Evolutionary conservation across 1,139 yeast species (phyloP), one percentile per base, ranked within the genome.

Genomic region (Hansenula lynferdii): DNA sequence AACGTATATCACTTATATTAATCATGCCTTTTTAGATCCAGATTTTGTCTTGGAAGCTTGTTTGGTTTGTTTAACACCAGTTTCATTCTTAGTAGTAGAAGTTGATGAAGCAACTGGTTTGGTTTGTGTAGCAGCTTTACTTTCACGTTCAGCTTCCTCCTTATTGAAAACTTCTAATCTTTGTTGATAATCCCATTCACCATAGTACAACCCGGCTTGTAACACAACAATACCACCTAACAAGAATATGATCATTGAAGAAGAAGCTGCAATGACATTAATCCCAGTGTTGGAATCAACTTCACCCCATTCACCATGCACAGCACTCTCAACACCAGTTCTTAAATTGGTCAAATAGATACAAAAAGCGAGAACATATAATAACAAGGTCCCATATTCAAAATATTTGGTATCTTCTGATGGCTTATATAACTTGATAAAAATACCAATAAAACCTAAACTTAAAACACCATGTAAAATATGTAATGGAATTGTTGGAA

Each of bases 161-260:
- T 58, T 63, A 46, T 64, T 68, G 53, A 77, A 81, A 35, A 67
- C 67, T 34, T 61, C 64, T 59, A 78, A 69, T 62, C 85, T 65
- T 51, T 70, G 70, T 42, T 65, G 65, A 57, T 80, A 85, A 45
- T 83, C 89, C 75, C 81, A 75, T 53, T 80, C 83, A 35, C 96
- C 96, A 65, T 85, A 90, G 74, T 85, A 87, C 57, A 92, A 76
- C 19, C 97, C 97, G 37, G 75, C 80, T 67, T 92, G 97, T 50
- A 92, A 72, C 12, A 85, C 72, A 41, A 89, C 64, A 17, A 89
- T 86, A 45, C 97, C 97, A 22, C 78, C 56, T 41, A 90, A 69
- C 16, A 84, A 71, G 43, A 87, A 61, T 17, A 84, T 77, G 48
- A 85, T 70, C 70, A 92, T 83, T 34, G 85, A 75, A 62, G 83